A percentile compares a stretch with the other conserved stretches of the same genome.
phyloP scores from a whole-genome alignment of 2,329 filamentous ascomycete genomes.

The Chrysoporthe puriensis region DNA sequence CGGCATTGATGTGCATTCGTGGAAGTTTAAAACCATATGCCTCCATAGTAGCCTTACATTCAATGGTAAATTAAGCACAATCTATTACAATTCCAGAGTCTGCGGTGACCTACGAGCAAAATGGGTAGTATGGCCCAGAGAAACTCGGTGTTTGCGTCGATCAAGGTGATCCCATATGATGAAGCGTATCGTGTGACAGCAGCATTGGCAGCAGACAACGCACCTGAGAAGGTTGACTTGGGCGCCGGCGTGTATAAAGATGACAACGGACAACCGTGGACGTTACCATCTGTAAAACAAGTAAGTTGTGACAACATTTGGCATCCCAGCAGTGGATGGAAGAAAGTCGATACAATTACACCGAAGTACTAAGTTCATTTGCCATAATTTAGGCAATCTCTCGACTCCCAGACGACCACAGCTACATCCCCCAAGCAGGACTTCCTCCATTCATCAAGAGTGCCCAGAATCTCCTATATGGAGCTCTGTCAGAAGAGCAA shows the following conservation, averaged over 20 bases:
- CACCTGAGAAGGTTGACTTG: conserved; percentile 43
- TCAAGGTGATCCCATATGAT: conserved; percentile 20
- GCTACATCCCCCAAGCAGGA: conserved; percentile 35
- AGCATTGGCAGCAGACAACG: conserved; percentile 29
- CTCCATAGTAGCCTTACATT: background rate
- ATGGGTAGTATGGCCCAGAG: conserved; percentile 1
- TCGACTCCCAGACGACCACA: conserved; percentile 29
- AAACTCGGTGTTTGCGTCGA: conserved; percentile 18
- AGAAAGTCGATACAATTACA: background rate
- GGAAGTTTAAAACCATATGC: background rate
- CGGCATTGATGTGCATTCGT: background rate
- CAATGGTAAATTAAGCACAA: background rate
- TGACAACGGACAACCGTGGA: conserved; percentile 42
- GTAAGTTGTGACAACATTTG: conserved; percentile 28
- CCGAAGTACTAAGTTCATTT: background rate
- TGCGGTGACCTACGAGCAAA: background rate
- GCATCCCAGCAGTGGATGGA: background rate
- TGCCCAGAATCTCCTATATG: conserved; percentile 30
- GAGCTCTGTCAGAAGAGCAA: conserved; percentile 21
- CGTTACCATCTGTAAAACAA: conserved; percentile 41
- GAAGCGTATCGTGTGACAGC: conserved; percentile 18
- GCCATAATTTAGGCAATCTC: conserved; percentile 18
- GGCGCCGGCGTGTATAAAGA: conserved; percentile 45
- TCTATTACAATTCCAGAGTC: background rate
- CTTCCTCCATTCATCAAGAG: conserved; percentile 31